Evolutionary conservation across 768 basidiomycete species (phyloP), one percentile per base, ranked within the genome.

Genomic region (Rhizopogon roseolus): DNA sequence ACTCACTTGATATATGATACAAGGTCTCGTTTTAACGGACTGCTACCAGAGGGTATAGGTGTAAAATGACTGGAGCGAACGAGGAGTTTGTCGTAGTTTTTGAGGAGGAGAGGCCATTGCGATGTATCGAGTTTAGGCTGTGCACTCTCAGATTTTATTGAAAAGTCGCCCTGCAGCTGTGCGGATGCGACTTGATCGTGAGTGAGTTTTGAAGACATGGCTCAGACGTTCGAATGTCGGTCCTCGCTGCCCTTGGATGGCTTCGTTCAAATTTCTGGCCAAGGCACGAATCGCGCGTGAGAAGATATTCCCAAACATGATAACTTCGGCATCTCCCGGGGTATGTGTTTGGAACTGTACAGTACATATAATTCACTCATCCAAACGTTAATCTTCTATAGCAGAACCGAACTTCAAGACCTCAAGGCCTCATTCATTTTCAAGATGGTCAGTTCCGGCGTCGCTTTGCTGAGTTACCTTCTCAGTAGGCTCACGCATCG

Each of bases 61-160:
- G 97, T 98, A 72, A 98, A 99, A 76, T 99, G 97, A 55, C 90
- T 88, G 29, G 93, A 95, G 53, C 97, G 88, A 62, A 93, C 84
- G 54, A 96, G 85, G 17, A 97, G 76, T 69, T 97, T 96, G 80
- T 98, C 96, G 71, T 98, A 99, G 72, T 99, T 98, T 82, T 98
- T 99, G 54, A 99, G 80, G 5, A 99, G 82, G 8, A 99, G 78
- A 36, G 97, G 97, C 97, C 97, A 99, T 73, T 98, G 80, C 0
- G 94, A 96, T 17, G 97, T 98, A 67, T 98, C 92, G 29, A 96
- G 81, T 61, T 81, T 81, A 8, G 93, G 93, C 6, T 84, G 72
- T 7, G 74, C 71, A 38, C 76, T 72, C 70, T 94, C 89, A 3
- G 93, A 84, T 69, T 93, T 90, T 71, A 96, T 93, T 43, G 84